These are phyloP conservation scores for Aspergillus piperis DNA, from an alignment of 2,329 filamentous ascomycete species.

Conservation along the genomic window DNA sequence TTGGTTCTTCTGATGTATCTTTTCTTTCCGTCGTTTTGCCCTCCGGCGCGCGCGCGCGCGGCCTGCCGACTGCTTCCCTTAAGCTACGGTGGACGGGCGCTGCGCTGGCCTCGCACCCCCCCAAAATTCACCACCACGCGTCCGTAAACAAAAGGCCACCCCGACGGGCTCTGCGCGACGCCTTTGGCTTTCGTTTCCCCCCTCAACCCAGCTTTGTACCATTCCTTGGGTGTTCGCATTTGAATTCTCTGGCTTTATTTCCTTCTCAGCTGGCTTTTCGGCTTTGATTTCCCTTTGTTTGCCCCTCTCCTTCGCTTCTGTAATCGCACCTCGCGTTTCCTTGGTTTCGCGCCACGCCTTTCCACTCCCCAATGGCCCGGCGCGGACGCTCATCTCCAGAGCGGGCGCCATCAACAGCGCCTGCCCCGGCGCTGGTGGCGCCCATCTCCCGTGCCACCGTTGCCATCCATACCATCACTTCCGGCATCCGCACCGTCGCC, in stretches of 20 bases:
- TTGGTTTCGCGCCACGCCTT: background rate
- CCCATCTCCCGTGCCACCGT: conserved; percentile 10
- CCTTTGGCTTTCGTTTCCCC: background rate
- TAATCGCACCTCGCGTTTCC: background rate
- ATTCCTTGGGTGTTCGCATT: background rate
- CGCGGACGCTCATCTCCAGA: conserved; percentile 1
- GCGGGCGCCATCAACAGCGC: conserved; percentile 8
- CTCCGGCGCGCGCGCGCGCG: background rate
- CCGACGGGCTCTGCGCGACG: background rate
- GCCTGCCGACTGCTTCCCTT: conserved; percentile 4
- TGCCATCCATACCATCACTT: conserved; percentile 13
- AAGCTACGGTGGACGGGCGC: conserved; percentile 6
- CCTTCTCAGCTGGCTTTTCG: background rate
- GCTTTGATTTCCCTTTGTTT: background rate
- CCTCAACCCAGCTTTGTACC: background rate
- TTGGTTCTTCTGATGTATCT: conserved; percentile 18
- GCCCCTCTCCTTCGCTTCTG: background rate
- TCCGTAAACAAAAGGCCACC: conserved; percentile 17
- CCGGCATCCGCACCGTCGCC: conserved; percentile 8
- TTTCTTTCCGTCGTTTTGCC: conserved; percentile 1
- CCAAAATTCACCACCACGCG: conserved; percentile 14
- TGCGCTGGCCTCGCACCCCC: background rate
- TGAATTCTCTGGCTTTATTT: background rate
- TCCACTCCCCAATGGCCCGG: conserved; percentile 1
- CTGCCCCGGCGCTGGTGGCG: conserved; percentile 13